These are phyloP conservation scores for Theobroma grandiflorum DNA, from an alignment of 441 rosid species.

Conservation along the genomic window DNA sequence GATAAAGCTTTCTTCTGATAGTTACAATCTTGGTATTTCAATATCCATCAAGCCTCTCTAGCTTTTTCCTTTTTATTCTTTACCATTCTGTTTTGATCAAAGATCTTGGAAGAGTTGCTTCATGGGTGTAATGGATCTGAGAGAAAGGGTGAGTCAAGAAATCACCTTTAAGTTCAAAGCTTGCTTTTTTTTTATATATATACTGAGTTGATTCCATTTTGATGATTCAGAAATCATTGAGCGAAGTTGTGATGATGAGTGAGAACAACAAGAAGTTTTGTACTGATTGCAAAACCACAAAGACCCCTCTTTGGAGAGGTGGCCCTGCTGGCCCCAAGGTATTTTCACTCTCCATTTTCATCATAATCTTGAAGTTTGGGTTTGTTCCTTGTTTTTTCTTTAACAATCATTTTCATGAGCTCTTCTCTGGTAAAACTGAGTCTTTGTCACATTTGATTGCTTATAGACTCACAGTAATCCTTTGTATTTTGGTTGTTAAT, in stretches of 20 bases:
- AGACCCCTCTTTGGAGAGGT: slow-evolving; percentile 92
- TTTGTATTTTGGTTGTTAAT: not conserved
- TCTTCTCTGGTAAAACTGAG: not conserved
- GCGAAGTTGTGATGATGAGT: slow-evolving; percentile 31
- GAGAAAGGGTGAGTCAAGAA: slow-evolving; percentile 24
- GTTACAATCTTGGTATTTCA: not conserved
- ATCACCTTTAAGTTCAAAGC: not conserved
- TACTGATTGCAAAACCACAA: slow-evolving; percentile 77
- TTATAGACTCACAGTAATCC: not conserved
- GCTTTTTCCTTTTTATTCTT: too few species aligned
- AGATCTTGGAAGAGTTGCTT: slow-evolving; percentile 12
- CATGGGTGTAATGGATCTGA: slow-evolving; percentile 31
- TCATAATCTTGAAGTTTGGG: not conserved
- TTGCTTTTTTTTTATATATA: not conserved
- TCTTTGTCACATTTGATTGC: not conserved
- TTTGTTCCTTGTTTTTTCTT: not conserved
- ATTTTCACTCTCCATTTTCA: not conserved
- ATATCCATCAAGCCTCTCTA: not conserved
- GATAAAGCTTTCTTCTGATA: not conserved
- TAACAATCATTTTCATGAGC: not conserved
- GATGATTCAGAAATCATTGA: slow-evolving; percentile 37
- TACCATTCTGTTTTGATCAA: not conserved
- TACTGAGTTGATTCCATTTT: not conserved
- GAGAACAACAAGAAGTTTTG: slow-evolving; percentile 56
- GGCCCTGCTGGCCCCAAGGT: slow-evolving; percentile 98